Conservation (phyloP, 371 early-diverging fungal genomes). For the Mortierella sp. region DNA sequence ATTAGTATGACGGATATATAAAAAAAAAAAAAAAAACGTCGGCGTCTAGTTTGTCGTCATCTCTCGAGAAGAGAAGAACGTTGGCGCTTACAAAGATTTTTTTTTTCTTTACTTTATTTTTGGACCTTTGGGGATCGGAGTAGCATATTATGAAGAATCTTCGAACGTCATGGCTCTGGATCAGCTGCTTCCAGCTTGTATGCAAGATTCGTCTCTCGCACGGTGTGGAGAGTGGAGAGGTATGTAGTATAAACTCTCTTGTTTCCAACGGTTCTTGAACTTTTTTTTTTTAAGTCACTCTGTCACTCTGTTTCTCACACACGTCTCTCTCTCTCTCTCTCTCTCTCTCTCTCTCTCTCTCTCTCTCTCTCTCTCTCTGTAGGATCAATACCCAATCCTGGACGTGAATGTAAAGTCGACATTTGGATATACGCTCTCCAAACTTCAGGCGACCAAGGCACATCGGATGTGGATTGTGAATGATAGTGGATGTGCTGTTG, state of each 20-base stretch:
- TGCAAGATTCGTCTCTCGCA: conserved; percentile 45
- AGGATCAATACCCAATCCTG: conserved; percentile 72
- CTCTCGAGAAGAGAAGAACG: too few species aligned
- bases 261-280: too few species aligned
- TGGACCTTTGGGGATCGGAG: too few species aligned
- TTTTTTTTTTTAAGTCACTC: conserved; percentile 2
- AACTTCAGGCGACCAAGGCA: conserved; percentile 81
- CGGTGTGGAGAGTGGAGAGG: conserved; percentile 45
- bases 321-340: background rate
- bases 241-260: too few species aligned
- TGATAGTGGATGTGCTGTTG: conserved; percentile 60
- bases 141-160: conserved; percentile 40
- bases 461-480: conserved; percentile 88
- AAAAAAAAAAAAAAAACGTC: too few species aligned
- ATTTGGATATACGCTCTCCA: conserved; percentile 75
- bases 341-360: conserved; percentile 5
- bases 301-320: background rate
- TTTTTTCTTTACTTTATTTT: too few species aligned
- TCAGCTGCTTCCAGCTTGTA: conserved; percentile 48
- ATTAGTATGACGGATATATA: conserved; percentile 80
- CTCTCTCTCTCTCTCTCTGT: background rate
- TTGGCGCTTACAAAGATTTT: too few species aligned
- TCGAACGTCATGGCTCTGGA: conserved; percentile 48
- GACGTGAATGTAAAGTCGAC: conserved; percentile 77
- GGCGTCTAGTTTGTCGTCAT: too few species aligned